Base-by-base conservation (phyloP, 371 early-diverging fungal species). In the Syncephalastrum monosporum region DNA sequence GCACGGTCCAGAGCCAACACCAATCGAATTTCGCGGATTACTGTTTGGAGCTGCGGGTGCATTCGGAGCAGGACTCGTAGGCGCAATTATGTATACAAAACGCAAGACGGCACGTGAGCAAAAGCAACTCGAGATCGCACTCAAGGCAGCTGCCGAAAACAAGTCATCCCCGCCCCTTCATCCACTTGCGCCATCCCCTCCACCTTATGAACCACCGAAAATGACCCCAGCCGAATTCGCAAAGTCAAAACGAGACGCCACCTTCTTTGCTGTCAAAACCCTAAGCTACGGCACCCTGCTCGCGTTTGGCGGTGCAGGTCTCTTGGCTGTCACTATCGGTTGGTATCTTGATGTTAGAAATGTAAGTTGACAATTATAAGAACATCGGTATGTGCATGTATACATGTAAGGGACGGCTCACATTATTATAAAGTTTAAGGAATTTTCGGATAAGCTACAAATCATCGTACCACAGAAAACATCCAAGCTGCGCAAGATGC, bases 61-160 rank as follows among this genome's bases (percentile, higher is more conserved):
- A 7, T 79, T 79, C 68, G 75, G 68, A 45, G 69, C 72, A 41
- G 75, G 79, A 24, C 50, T 79, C 42, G 17, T 67, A 17, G 79
- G 79, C 27, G 73, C 79, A 3, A 72, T 79, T 53, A 73, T 72
- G 74, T 64, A 79, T 47, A 73, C 79, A 10, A 71, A 71, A 54
- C 63, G 75, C 49, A 75, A 73, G 49, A 74, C 75, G 58, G 64
- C 64, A 5, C 58, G 65, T 53, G 59, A 73, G 55, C 55, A 61
- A 53, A 44, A 53, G 24, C 24, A 29, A 19, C 23, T 27, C 44
- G 42, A 25, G 52, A 16, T 21, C 8, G 60, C 57, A 17, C 46
- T 47, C 29, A 60, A 63, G 43, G 50, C 65, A 42, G 56, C 59
- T 10, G 60, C 50, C n/a, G 42, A 27, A 19, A 38, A 55, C 14